These are phyloP conservation scores for Fomitopsis schrenkii DNA, from an alignment of 1,284 basidiomycete genomes.

Conservation along the genomic window DNA sequence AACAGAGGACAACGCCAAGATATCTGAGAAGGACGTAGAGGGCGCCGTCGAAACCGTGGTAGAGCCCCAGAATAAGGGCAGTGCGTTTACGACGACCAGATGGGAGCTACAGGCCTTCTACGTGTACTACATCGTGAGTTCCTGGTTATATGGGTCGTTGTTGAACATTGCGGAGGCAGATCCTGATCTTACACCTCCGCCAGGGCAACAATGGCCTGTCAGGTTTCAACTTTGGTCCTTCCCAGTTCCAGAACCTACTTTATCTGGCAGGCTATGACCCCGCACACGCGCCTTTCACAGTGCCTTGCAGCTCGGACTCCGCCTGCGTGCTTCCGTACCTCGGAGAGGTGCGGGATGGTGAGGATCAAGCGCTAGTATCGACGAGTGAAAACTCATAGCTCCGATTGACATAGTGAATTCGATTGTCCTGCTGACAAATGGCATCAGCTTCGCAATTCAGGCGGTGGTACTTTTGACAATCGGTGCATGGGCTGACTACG, in stretches of 20 bases:
- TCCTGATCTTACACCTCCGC: neutral
- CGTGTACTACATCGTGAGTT: constrained; percentile 56
- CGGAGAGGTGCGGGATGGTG: constrained; percentile 58
- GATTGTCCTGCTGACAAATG: constrained; percentile 73
- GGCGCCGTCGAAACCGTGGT: neutral
- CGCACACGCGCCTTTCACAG: constrained; percentile 47
- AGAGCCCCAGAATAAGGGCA: neutral
- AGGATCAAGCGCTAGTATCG: constrained; percentile 19
- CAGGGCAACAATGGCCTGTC: constrained; percentile 68
- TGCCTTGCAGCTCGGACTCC: constrained; percentile 43
- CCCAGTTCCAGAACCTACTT: constrained; percentile 73
- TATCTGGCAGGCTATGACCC: constrained; percentile 71
- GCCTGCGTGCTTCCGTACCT: constrained; percentile 66
- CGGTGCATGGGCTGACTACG: constrained; percentile 79
- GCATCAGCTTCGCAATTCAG: constrained; percentile 72
- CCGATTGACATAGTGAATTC: constrained; percentile 53
- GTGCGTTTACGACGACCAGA: constrained; percentile 42
- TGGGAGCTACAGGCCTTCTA: constrained; percentile 69
- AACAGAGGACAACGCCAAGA: neutral
- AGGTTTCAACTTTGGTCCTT: constrained; percentile 74
- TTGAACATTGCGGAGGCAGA: neutral
- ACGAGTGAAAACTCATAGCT: neutral
- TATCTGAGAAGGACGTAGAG: constrained; percentile 10
- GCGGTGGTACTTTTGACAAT: constrained; percentile 59
- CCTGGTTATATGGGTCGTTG: neutral